Evolutionary conservation across 2,329 filamentous ascomycete species (phyloP).

Genomic region (Exophiala phaeomuriformis): DNA sequence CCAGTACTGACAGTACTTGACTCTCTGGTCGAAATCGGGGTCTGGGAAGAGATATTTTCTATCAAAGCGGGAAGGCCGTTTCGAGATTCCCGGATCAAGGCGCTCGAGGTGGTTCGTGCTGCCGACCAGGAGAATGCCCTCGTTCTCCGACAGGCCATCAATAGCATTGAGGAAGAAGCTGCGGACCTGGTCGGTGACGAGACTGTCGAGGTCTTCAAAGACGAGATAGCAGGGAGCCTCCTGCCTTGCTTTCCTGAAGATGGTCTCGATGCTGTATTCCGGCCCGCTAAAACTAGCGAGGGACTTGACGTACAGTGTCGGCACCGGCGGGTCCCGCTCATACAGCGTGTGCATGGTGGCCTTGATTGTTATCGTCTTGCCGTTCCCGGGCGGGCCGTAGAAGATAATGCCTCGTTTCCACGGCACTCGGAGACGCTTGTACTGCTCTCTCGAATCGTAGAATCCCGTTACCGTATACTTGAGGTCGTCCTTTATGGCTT

Average conservation of each 20-base stretch:
- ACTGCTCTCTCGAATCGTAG: slow-evolving; percentile 35
- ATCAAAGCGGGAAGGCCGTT: slow-evolving; percentile 43
- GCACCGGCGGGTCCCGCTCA: slow-evolving; percentile 31
- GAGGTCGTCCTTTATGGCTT: slow-evolving; percentile 39
- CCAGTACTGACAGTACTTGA: slow-evolving; percentile 42
- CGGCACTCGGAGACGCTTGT: slow-evolving; percentile 39
- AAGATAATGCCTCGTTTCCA: slow-evolving; percentile 44
- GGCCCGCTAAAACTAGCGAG: slow-evolving; percentile 18
- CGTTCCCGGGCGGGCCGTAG: slow-evolving; percentile 37
- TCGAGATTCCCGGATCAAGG: slow-evolving; percentile 38
- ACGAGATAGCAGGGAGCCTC: slow-evolving; percentile 37
- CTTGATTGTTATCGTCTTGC: slow-evolving; percentile 43
- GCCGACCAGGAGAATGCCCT: slow-evolving; percentile 39
- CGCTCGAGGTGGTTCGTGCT: slow-evolving; percentile 35
- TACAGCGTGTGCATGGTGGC: slow-evolving; percentile 40
- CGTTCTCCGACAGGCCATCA: slow-evolving; percentile 37
- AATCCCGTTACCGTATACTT: slow-evolving; percentile 37
- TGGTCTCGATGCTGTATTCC: slow-evolving; percentile 25
- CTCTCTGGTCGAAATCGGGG: slow-evolving; percentile 34
- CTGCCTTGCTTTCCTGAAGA: slow-evolving; percentile 34
- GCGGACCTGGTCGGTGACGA: slow-evolving; percentile 33
- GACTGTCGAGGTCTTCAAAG: slow-evolving; percentile 38
- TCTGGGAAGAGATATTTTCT: slow-evolving; percentile 42
- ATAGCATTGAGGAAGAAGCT: slow-evolving; percentile 41
- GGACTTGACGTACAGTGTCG: slow-evolving; percentile 37